Percentiles rank a stretch among this genome's conserved stretches.
Evolutionary conservation across 2,329 filamentous ascomycete species (phyloP).

Genomic region (Cordyceps militaris): DNA sequence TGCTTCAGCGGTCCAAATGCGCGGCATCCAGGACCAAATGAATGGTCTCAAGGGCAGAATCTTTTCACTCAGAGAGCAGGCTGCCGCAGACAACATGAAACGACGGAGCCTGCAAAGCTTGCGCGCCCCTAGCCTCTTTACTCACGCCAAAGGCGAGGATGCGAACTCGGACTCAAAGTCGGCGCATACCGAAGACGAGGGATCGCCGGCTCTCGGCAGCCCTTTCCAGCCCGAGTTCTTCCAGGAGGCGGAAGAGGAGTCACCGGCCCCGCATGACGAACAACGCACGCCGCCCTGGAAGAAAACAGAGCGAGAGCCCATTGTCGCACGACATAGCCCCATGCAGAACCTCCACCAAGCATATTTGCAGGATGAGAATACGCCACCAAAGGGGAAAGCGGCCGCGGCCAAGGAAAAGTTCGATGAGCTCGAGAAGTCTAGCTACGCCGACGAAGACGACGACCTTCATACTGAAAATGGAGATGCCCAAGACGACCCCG

Average conservation of each 20-base stretch:
- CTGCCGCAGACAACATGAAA: conserved; percentile 70
- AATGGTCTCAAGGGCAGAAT: conserved; percentile 80
- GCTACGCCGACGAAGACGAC: conserved; percentile 24
- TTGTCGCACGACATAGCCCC: conserved; percentile 10
- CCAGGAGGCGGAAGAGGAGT: conserved; percentile 6
- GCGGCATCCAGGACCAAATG: conserved; percentile 75
- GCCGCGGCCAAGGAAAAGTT: conserved; percentile 17
- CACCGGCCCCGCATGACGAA: neutral
- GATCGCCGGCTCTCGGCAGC: conserved; percentile 12
- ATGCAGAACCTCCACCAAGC: conserved; percentile 13
- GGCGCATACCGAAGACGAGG: conserved; percentile 13
- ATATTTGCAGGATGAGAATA: conserved; percentile 13
- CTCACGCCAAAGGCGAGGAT: conserved; percentile 47
- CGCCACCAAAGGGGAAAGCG: conserved; percentile 5
- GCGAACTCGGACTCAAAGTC: conserved; percentile 17
- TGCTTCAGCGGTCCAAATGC: conserved; percentile 65
- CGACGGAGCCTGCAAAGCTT: conserved; percentile 70
- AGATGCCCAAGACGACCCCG: neutral
- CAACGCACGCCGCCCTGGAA: neutral
- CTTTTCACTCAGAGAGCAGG: conserved; percentile 69
- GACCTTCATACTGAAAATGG: conserved; percentile 35
- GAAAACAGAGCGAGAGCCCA: neutral
- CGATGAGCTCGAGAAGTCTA: conserved; percentile 22
- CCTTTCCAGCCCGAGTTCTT: conserved; percentile 12
- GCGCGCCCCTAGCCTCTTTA: conserved; percentile 72